Percentiles rank a stretch among this genome's conserved stretches.
These are phyloP conservation scores for Arachis monticola DNA, from an alignment of 331 rosid species.

Conservation along the genomic window DNA sequence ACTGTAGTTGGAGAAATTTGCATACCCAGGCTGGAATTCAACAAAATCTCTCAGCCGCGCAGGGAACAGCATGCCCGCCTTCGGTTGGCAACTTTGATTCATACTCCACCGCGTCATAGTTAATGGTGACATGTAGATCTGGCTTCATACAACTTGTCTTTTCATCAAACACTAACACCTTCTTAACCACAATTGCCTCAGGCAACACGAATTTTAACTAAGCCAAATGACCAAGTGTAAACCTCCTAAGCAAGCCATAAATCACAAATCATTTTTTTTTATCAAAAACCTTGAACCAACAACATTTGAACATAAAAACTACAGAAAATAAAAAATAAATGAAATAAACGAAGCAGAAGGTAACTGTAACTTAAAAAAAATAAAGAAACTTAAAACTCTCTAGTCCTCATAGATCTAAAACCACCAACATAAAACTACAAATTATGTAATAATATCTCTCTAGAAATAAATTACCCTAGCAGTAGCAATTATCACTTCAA, in stretches of 20 bases:
- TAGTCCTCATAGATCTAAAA: too few relatives aligned
- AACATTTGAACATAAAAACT: too few relatives aligned
- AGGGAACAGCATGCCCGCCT: slow-evolving; percentile 48
- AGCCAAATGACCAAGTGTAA: slow-evolving; percentile 69
- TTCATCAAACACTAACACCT: slow-evolving; percentile 55
- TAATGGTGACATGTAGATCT: slow-evolving; percentile 64
- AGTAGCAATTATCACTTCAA: slow-evolving; percentile 1
- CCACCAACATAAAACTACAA: too few relatives aligned
- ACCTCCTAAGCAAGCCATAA: slow-evolving; percentile 62
- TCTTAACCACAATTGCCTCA: slow-evolving; percentile 67
- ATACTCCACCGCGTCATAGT: slow-evolving; percentile 42
- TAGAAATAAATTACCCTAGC: too few relatives aligned
- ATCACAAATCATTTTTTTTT: not conserved
- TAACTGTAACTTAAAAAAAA: too few relatives aligned
- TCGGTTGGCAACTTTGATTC: slow-evolving; percentile 40
- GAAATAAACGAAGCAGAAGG: too few relatives aligned
- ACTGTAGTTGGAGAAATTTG: not conserved
- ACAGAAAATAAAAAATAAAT: too few relatives aligned
- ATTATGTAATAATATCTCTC: too few relatives aligned
- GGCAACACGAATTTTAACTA: slow-evolving; percentile 74
- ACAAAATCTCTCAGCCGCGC: slow-evolving; percentile 49
- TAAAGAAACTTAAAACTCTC: too few relatives aligned
- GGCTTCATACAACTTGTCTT: slow-evolving; percentile 70
- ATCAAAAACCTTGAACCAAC: not conserved
- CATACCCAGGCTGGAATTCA: slow-evolving; percentile 68